Evolutionary conservation across 768 basidiomycete species (phyloP), one percentile per base, ranked within the genome.

Genomic region (Chlorophyllum brunneum): DNA sequence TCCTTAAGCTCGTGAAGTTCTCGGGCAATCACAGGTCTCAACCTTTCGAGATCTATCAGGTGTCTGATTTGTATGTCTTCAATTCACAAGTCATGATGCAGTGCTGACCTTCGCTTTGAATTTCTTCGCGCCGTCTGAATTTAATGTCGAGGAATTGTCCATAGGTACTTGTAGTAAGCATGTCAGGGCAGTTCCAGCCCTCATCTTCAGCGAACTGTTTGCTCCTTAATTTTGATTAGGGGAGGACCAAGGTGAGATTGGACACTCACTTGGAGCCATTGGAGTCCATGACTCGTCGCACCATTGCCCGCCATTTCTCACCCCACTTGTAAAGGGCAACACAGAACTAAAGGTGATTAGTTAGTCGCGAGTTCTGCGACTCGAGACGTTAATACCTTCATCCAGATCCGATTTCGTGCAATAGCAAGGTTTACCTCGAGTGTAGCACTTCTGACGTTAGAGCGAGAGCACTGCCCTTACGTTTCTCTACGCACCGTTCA

Each of bases 101-200:
- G 39, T 29, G 27, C 55, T 44, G 39, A 80, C 82, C 82, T 6
- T 34, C 4, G 10, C 56, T 38, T 0, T 50, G 57, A 13, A 83
- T 60, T 1, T 29, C 5, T 53, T 84, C 78, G 2, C 79, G 41
- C 11, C 71, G 58, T 4, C 54, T 65, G 22, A 54, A 70, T 61
- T 75, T 78, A 31, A 63, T 58, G 1, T 66, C 56, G 47, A 70
- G 65, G 18, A 81, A 61, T 5, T 59, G 37, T 2, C 71, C 70
- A 59, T 73, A 84, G 2, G 70, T 54, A 2, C 66, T 67, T 3
- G 68, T 65, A 10, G 65, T 65, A 29, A 76, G 27, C 20, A 86
- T 62, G 55, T 81, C 74, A 22, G 55, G 57, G 11, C 64, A 58
- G 1, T 67, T 53, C 71, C 78, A 83, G 5, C 79, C 80, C 55